Evolutionary conservation across 345 rosid species (phyloP).

Genomic region (Syzygium oleosum): DNA sequence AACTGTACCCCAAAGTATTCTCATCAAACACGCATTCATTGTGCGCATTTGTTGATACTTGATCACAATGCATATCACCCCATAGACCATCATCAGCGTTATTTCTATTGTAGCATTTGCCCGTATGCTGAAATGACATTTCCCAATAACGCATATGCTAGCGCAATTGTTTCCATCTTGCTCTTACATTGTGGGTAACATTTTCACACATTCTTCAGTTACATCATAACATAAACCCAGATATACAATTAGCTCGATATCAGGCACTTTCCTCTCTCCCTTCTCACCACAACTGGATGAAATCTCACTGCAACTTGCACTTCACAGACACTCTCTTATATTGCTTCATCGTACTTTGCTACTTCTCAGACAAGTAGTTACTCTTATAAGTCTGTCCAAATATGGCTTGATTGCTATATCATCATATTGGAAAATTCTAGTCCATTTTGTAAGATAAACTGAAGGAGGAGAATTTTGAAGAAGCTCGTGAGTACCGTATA

Average conservation of each 20-base stretch:
- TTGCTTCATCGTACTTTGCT: background rate
- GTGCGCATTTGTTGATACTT: background rate
- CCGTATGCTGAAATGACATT: background rate
- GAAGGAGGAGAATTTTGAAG: background rate
- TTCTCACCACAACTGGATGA: background rate
- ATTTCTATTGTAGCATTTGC: background rate
- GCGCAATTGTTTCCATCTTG: background rate
- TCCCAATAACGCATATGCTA: background rate
- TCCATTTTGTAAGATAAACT: background rate
- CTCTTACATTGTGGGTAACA: background rate
- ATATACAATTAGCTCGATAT: background rate
- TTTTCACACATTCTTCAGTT: background rate
- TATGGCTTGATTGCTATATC: background rate
- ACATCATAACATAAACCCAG: background rate
- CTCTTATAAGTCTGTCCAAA: background rate
- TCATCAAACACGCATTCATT: background rate
- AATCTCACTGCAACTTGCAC: background rate
- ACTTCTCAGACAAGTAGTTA: background rate
- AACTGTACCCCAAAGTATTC: background rate
- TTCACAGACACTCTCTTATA: background rate
- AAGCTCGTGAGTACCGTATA: slow-evolving; percentile 46
- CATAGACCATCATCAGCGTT: background rate
- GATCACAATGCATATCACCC: background rate
- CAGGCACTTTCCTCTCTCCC: background rate
- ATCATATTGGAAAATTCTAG: background rate